Base-by-base conservation (phyloP, 2,329 filamentous ascomycete genomes). In the Colletotrichum siamense region DNA sequence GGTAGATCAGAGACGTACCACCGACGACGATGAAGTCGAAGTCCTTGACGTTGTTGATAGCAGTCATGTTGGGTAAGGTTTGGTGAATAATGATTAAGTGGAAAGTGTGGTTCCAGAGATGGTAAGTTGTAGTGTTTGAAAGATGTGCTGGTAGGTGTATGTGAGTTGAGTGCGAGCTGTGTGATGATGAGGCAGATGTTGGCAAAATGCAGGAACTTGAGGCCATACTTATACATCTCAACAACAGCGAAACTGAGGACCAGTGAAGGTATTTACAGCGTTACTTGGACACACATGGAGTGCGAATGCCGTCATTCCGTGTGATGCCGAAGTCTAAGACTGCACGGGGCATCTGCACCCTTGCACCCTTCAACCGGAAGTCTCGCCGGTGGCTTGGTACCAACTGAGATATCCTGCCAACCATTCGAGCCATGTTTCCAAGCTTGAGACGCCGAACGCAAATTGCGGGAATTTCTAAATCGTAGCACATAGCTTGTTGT, bases 1-100 rank as follows among this genome's bases (percentile, higher is more conserved):
- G 1, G 2, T 2, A 16, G 13, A 30, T 12, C 6, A n/a, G 15
- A 10, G 24, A 55, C 69, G 18, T 62, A 69, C 74, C 75, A 28
- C 84, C 84, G 18, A 85, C 81, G 68, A 87, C 78, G 30, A 87
- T 83, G 77, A 87, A 87, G 80, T 88, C 86, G 69, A 85, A 87
- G 4, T 75, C 73, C 6, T 73, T 69, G 12, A 68, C 70, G 64
- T 70, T 73, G 34, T 30, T 71, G 22, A 79, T 67, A 10, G 24
- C 18, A 71, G 73, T 63, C 77, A 79, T 80, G 9, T 24, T 82
- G 32, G 73, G n/a, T 49, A 8, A n/a, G n/a, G 0, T 59, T 59
- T 59, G 24, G 24, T 36, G 2, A 59, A 59, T 28, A 24, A 9
- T 6, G 7, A 28, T 59, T 59, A 59, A 59, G 13, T 28, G 22